Percentiles rank a stretch among this genome's conserved stretches.
Evolutionary conservation across 2,329 filamentous ascomycete genomes (phyloP).

Genomic region (Monosporascus sp.): DNA sequence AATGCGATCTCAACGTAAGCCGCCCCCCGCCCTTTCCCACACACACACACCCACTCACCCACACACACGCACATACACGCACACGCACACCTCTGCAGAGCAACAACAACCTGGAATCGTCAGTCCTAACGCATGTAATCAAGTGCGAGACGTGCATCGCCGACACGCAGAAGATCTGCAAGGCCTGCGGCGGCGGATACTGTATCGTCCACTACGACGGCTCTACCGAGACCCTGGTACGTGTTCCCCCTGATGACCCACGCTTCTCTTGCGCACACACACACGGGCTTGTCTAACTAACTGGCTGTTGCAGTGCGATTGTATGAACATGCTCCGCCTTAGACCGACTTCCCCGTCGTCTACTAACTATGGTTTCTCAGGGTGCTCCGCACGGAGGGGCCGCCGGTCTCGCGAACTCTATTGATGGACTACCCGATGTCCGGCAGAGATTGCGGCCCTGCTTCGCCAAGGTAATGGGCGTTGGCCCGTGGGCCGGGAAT

Average conservation of each 20-base stretch:
- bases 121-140: no score
- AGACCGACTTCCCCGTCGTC: not conserved
- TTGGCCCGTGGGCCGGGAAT: no score
- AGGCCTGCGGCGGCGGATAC: constrained; percentile 70
- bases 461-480: no score
- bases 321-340: constrained; percentile 26
- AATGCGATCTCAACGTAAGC: constrained; percentile 71
- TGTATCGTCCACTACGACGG: constrained; percentile 81
- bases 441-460: no score
- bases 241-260: constrained; percentile 15
- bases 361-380: constrained; percentile 16
- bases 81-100: no score
- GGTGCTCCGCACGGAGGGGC: constrained; percentile 32
- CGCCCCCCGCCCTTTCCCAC: constrained; percentile 23
- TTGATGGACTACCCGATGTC: constrained; percentile 4
- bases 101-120: no score
- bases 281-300: constrained; percentile 20
- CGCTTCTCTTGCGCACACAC: not conserved
- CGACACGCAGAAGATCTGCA: constrained; percentile 65
- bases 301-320: constrained; percentile 36
- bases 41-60: no score
- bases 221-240: constrained; percentile 58
- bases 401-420: constrained; percentile 22
- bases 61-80: no score
- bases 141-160: constrained; percentile 73